phyloP scores from a whole-genome alignment of 495 filamentous ascomycete species.

The Amphirosellinia nigrospora region DNA sequence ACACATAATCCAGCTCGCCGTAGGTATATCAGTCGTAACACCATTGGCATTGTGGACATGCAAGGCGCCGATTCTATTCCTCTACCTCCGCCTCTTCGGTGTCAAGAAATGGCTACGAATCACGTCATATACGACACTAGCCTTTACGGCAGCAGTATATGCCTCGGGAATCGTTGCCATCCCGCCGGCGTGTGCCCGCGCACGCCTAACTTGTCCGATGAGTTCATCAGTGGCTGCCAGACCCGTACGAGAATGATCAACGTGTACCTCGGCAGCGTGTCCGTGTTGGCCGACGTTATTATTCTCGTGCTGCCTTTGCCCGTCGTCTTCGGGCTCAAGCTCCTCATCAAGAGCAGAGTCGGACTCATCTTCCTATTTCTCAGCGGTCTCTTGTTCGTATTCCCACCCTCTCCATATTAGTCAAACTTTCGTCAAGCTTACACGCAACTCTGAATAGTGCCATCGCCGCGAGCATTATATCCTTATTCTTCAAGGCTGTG shows the following conservation, averaged over 20 bases:
- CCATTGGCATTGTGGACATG: constrained; percentile 23
- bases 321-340: constrained; percentile 42
- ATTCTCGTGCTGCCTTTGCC: constrained; percentile 48
- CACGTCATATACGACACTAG: constrained; percentile 32
- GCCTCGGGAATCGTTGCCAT: constrained; percentile 36
- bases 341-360: constrained; percentile 40
- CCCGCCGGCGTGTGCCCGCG: constrained; percentile 42
- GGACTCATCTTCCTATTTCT: constrained; percentile 40
- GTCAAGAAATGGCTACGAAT: constrained; percentile 36
- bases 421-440: not conserved
- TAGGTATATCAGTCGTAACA: constrained; percentile 2
- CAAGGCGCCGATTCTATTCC: constrained; percentile 32
- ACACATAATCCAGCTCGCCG: constrained; percentile 15
- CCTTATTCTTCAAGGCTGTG: constrained; percentile 15
- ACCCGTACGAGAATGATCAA: constrained; percentile 35
- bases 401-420: constrained; percentile 60
- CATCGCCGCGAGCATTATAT: constrained; percentile 20
- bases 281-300: constrained; percentile 43
- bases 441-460: not conserved
- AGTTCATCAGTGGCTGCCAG: constrained; percentile 36
- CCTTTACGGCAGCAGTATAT: constrained; percentile 15
- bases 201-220: not conserved
- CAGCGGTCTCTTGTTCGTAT: constrained; percentile 65
- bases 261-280: constrained; percentile 13
- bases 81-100: constrained; percentile 39